Evolutionary conservation across 1,139 yeast genomes (phyloP), one percentile per base, ranked within the genome.

Genomic region (Diutina neorugosa): DNA sequence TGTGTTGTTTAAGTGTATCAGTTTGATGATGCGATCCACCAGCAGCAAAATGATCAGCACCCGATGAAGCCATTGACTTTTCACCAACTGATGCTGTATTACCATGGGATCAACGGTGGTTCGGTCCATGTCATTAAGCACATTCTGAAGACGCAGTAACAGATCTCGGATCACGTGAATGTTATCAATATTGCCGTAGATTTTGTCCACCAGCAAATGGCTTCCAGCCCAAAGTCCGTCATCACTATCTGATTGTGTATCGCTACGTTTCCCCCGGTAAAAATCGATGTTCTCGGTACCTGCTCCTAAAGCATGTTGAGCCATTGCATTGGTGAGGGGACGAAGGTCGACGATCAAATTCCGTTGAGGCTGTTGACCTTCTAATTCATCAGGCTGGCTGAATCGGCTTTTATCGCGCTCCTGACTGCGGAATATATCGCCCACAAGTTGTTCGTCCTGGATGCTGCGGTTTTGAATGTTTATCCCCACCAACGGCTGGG

Each of bases 291-390:
- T 85, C 63, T 93, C 98, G 0, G 97, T 86, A 0, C 98, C 98
- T 5, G 98, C 98, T 6, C 98, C 98, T 27, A 93, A 69, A 0
- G 98, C 98, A 55, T 90, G 89, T 63, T 93, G 98, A 0, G 97
- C 98, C 81, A 90, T 81, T 11, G 98, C 98, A 66, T 93, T 93
- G 0, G 97, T 86, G 12, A 90, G 68, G 0, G 98, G 98, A 55
- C 98, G 73, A 25, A 96, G 86, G 69, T 93, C 98, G 2, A 90
- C 93, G 44, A 93, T 82, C 49, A 93, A 66, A 60, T 91, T 90
- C 52, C 78, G 76, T 53, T 80, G 77, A 0, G 77, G 76, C 56
- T 74, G 78, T 65, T 54, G 65, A 54, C 60, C 65, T 25, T 62
- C 67, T 31, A 63, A 63, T 14, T 61, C 59, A n/a, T 60, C 61